Evolutionary conservation across 768 basidiomycete genomes (phyloP).

Genomic region (Mycena capillaripes): DNA sequence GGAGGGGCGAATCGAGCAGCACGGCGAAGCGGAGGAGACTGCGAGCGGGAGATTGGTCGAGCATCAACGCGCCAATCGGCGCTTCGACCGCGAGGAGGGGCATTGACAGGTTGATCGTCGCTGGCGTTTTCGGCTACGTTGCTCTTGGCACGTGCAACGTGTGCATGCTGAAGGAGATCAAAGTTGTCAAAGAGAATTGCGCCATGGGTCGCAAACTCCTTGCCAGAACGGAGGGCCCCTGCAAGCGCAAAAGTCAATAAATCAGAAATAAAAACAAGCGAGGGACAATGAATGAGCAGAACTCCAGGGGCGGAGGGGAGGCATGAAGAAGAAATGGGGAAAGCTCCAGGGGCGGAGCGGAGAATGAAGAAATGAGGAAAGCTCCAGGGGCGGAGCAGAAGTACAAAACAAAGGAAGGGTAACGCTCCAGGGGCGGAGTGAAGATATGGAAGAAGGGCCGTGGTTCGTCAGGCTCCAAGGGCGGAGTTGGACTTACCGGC

Average conservation of each 20-base stretch:
- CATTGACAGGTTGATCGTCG: neutral
- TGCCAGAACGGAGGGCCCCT: neutral
- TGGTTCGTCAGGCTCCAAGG: neutral
- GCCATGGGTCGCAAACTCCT: neutral
- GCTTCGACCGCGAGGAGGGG: neutral
- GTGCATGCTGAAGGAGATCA: neutral
- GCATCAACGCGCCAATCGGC: neutral
- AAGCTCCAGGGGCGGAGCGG: neutral
- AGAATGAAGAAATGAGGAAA: no score
- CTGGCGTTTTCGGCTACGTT: neutral
- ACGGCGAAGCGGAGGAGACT: neutral
- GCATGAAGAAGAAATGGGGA: neutral
- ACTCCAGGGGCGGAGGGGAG: conserved; percentile 4
- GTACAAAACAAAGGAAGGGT: no score
- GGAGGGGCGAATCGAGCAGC: neutral
- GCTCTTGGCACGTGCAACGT: neutral
- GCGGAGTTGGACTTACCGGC: neutral
- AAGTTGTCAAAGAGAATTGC: neutral
- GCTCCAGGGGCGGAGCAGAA: neutral
- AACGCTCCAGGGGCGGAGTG: neutral
- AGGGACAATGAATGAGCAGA: neutral
- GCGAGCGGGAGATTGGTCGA: neutral
- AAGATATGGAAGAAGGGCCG: no score
- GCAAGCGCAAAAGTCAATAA: no score
- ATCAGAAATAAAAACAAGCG: neutral